Percentiles rank a stretch among this genome's conserved stretches.
These are phyloP conservation scores for Osmanthus fragrans DNA, from an alignment of 257 asterid genomes.

Conservation along the genomic window DNA sequence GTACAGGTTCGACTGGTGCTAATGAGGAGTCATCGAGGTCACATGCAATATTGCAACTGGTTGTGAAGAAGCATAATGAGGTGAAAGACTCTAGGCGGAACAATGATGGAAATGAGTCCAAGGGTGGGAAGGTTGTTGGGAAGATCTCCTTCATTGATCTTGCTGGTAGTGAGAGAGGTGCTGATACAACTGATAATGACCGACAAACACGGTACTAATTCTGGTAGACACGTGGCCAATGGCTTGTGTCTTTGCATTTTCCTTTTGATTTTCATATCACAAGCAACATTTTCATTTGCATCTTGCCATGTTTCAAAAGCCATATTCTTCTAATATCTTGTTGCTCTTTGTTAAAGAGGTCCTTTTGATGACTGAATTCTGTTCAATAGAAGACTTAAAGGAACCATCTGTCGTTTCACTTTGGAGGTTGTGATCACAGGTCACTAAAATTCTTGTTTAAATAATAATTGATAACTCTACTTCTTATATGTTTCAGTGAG, in stretches of 20 bases:
- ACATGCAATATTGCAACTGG: slow-evolving; percentile 93
- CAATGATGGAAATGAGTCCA: slow-evolving; percentile 73
- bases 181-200: slow-evolving; percentile 97
- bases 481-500: not conserved
- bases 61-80: slow-evolving; percentile 82
- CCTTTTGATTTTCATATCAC: slow-evolving; percentile 11
- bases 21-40: slow-evolving; percentile 99
- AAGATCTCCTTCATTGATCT: slow-evolving; percentile 97
- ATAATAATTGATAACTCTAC: not conserved
- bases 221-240: slow-evolving; percentile 18
- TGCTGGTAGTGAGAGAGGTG: slow-evolving; percentile 99
- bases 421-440: not conserved
- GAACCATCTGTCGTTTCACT: not conserved
- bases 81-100: slow-evolving; percentile 79
- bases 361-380: not conserved
- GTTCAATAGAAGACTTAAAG: not conserved
- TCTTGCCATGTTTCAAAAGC: not conserved
- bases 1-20: slow-evolving; percentile 98
- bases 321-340: not conserved
- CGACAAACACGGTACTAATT: slow-evolving; percentile 82
- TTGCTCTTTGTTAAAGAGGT: not conserved
- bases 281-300: slow-evolving; percentile 2
- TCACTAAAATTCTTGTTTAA: not conserved
- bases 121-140: slow-evolving; percentile 82
- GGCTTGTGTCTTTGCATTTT: slow-evolving; percentile 15